These are phyloP conservation scores for Magnolia changhungtana DNA, from an alignment of 164 flowering plant genomes.

Conservation along the genomic window DNA sequence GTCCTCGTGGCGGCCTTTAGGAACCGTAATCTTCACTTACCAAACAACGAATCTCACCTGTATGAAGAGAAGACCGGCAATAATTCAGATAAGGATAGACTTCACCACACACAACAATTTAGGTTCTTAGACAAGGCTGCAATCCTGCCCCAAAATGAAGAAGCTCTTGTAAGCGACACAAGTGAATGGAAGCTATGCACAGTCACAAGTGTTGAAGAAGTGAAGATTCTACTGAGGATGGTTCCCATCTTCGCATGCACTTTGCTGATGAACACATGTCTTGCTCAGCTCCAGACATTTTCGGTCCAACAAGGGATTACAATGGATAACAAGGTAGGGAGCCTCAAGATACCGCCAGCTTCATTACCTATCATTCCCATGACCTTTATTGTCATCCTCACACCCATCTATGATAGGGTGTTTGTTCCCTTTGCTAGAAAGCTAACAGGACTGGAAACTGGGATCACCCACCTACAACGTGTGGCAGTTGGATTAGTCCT, in stretches of 20 bases:
- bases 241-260: constrained; percentile 46
- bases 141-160: background rate
- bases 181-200: constrained; percentile 44
- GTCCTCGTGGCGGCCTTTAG: constrained; percentile 19
- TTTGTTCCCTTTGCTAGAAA: constrained; percentile 30
- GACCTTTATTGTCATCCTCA: constrained; percentile 32
- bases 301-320: constrained; percentile 50
- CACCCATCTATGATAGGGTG: constrained; percentile 40
- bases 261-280: constrained; percentile 48
- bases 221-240: constrained; percentile 38
- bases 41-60: background rate
- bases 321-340: constrained; percentile 39
- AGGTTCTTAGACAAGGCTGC: constrained; percentile 16
- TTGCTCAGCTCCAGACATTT: constrained; percentile 60
- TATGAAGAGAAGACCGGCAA: background rate
- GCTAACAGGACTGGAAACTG: constrained; percentile 14
- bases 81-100: background rate
- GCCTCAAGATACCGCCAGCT: constrained; percentile 42
- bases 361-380: constrained; percentile 49
- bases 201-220: constrained; percentile 50
- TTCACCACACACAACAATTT: constrained; percentile 16
- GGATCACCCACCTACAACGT: constrained; percentile 51
- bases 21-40: constrained; percentile 13
- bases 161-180: background rate
- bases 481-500: constrained; percentile 45